Evolutionary conservation across 139 green algal species (phyloP), one percentile per base, ranked within the genome.

Genomic region (Axilococcus clingmanii): DNA sequence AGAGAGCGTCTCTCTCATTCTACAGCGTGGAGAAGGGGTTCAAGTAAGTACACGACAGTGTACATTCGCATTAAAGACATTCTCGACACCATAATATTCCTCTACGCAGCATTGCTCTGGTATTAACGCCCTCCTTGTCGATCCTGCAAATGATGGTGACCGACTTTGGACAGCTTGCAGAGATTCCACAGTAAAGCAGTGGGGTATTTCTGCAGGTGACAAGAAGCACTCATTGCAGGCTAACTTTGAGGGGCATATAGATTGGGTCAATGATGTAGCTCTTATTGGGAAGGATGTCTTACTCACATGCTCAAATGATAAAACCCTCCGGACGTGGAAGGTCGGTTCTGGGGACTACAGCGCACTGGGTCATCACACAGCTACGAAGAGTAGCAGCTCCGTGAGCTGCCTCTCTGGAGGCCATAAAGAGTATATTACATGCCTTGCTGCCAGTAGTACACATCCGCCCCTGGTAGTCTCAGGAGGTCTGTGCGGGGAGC

Each of bases 361-460:
- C 33, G 28, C 34, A 20, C 60, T 52, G 53, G 63, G 37, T 41
- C 31, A 40, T 23, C 36, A 47, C n/a, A 11, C 27, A 30, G 36
- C 20, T 49, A 6, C 35, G 19, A 14, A 44, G 22, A 20, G 38
- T 52, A 29, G 23, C 25, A 40, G 23, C 11, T 42, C 20, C 36
- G n/a, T 32, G 19, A 53, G 28, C 23, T 65, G 52, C 36, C 41
- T 59, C 11, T n/a, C n/a, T n/a, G 36, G 9, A 15, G 55, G 52
- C 6, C 67, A 76, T 42, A 54, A 12, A 19, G 68, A 76, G 24
- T 76, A 75, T 31, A 51, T 76, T 3, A 76, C 58, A 1, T 49
- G 36, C n/a, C 27, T 76, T 48, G 65, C 62, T 19, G 44, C 50
- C 19, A 48, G 43, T 19, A 16, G 19, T 7, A 16, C 35, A 4